phyloP scores from a whole-genome alignment of 2,329 filamentous ascomycete species.

The Akanthomyces muscarius region DNA sequence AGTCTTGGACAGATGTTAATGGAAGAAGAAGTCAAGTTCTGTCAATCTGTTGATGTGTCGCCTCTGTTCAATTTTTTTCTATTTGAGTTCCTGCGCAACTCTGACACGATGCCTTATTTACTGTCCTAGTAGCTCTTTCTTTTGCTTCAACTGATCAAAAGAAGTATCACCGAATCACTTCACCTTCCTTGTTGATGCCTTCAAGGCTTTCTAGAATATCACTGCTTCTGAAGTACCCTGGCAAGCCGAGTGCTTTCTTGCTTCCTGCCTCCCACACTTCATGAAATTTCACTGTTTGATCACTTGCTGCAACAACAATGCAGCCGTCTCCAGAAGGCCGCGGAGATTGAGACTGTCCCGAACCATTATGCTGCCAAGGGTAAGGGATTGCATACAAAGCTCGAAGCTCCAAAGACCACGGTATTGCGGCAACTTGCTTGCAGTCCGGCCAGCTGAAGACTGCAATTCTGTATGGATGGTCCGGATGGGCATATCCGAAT shows the following conservation, averaged over 20 bases:
- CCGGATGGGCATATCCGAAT: constrained; percentile 88
- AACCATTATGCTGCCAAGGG: constrained; percentile 47
- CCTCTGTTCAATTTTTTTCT: background rate
- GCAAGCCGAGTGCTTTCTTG: constrained; percentile 48
- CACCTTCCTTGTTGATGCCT: constrained; percentile 70
- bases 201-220: constrained; percentile 80
- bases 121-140: background rate
- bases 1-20: background rate
- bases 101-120: background rate
- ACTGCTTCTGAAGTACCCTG: constrained; percentile 71
- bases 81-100: background rate
- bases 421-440: constrained; percentile 76
- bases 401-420: constrained; percentile 74
- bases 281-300: constrained; percentile 91
- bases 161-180: constrained; percentile 61
- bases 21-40: background rate
- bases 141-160: background rate
- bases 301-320: constrained; percentile 86
- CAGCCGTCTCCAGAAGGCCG: constrained; percentile 46
- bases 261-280: constrained; percentile 77
- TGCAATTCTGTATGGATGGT: constrained; percentile 83
- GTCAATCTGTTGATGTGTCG: background rate
- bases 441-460: constrained; percentile 95
- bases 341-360: constrained; percentile 24
- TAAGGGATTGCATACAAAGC: constrained; percentile 88